Base-by-base conservation (phyloP, 345 rosid species). In the Cardamine chenopodiifolia region DNA sequence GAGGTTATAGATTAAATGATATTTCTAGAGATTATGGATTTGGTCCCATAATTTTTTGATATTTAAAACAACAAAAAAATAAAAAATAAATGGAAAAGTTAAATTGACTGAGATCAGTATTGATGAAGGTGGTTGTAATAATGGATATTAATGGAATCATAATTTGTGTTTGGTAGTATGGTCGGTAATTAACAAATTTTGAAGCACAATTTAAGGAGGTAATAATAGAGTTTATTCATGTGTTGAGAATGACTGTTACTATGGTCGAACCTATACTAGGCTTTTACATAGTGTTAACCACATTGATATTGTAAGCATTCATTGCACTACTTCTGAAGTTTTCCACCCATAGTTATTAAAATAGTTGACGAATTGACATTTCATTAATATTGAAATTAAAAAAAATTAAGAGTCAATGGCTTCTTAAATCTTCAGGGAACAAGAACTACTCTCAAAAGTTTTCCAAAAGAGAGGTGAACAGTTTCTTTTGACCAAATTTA, bases 81-180 rank as follows among this genome's bases (percentile, higher is more conserved):
- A n/a, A n/a, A n/a, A n/a, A n/a, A n/a, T n/a, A n/a, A 74, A 45
- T 42, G 20, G 13, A 18, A 63, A 67, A 31, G 62, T n/a, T 52
- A 31, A 59, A 15, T 11, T 52, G 59, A 70, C 55, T 45, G 67
- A 47, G 48, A 57, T 47, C 29, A 70, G 64, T 35, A 77, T 77
- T 44, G 47, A 57, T 14, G 72, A 48, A 25, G 62, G 71, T 70
- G 29, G 61, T 63, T 56, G 76, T 47, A 56, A 70, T 77, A 55
- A 70, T 70, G 59, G 80, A 69, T 53, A 68, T 52, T 20, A 74
- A 66, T 59, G 55, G 62, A 39, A 68, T 37, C 63, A 76, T 76
- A 53, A 70, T 62, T 40, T 49, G 52, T 68, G 58, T 69, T 76
- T 69, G 70, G 75, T 76, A 61, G 11, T 34, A 60, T 62, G 75